Base-by-base conservation (phyloP, 768 basidiomycete species). In the Pleurotus giganteus region DNA sequence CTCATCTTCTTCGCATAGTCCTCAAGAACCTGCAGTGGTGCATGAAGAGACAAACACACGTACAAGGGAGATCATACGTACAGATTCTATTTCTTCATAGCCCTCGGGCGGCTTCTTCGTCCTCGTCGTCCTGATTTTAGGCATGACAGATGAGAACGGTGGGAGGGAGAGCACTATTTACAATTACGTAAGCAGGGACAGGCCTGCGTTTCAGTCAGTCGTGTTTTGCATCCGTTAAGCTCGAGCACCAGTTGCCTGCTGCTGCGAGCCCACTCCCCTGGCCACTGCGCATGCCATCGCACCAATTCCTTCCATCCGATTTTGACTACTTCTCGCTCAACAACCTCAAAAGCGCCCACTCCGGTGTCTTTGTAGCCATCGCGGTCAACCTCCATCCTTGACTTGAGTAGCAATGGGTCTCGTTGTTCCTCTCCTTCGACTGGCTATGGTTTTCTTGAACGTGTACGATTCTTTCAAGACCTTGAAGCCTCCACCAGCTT, bases 1-100 rank as follows among this genome's bases (percentile, higher is more conserved):
- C 97, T 80, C 97, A 99, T 99, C 77, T 97, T 98, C 77, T 94
- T 92, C 41, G 92, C 91, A 69, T 98, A 99, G 73, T 98, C 97
- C 61, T 98, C 97, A 61, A 98, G 88, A 62, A 98, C 88, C 89
- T 96, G 57, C 58, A 58, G 23, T 21, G 55, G 50, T n/a, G n/a
- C 36, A 24, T 37, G 29, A 47, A 55, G 56, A 57, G 15, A 36
- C 39, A 32, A 41, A 52, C 13, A 28, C 12, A 13, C 1, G 34
- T 12, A 15, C 44, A 34, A 9, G 26, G 34, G 11, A 37, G 23
- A 29, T 4, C 13, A 34, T 49, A 68, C 84, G 19, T 62, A 91
- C 91, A 41, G 76, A 71, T 68, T 92, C 94, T 43, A 98, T 92
- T 60, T 98, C 95, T 67, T 98, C 96, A 62, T 81, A 98, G 11